Evolutionary conservation across 2,329 filamentous ascomycete genomes (phyloP).

Genomic region (Pestalotiopsis sp.): DNA sequence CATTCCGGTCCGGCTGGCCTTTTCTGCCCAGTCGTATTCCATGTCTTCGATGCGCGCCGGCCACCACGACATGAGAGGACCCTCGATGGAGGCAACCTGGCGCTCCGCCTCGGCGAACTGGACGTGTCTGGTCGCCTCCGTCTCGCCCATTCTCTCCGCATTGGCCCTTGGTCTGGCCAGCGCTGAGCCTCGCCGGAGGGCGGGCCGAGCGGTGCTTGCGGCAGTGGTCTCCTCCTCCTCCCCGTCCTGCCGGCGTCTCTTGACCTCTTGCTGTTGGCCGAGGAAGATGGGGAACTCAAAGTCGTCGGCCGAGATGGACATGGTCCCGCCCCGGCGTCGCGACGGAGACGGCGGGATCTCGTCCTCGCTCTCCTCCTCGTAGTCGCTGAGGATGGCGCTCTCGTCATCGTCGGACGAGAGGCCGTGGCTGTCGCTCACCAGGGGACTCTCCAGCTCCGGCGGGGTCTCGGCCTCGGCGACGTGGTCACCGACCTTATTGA

Average conservation of each 20-base stretch:
- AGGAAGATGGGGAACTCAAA: slow-evolving; percentile 33
- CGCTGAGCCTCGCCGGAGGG: not conserved
- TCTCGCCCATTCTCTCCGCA: not conserved
- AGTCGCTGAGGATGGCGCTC: slow-evolving; percentile 30
- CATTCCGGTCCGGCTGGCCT: not conserved
- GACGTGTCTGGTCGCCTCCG: slow-evolving; percentile 11
- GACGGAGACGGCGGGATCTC: slow-evolving; percentile 24
- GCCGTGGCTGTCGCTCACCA: slow-evolving; percentile 18
- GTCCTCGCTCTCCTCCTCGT: slow-evolving; percentile 24
- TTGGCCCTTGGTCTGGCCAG: not conserved
- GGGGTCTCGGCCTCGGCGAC: slow-evolving; percentile 17
- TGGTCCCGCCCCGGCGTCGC: slow-evolving; percentile 15
- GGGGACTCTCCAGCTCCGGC: slow-evolving; percentile 20
- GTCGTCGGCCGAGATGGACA: slow-evolving; percentile 26
- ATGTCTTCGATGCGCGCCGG: slow-evolving; percentile 26
- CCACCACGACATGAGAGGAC: slow-evolving; percentile 33
- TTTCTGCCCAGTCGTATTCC: slow-evolving; percentile 31
- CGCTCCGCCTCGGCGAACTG: slow-evolving; percentile 15
- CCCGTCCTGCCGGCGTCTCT: slow-evolving; percentile 18
- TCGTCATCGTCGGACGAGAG: slow-evolving; percentile 20
- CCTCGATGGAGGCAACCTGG: slow-evolving; percentile 23
- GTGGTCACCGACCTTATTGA: slow-evolving; percentile 24
- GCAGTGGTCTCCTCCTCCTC: slow-evolving; percentile 10
- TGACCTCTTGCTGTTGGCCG: slow-evolving; percentile 27
- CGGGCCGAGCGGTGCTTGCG: not conserved